These are phyloP conservation scores for Euptelea pleiosperma DNA, from an alignment of 164 flowering plant species.

Conservation along the genomic window DNA sequence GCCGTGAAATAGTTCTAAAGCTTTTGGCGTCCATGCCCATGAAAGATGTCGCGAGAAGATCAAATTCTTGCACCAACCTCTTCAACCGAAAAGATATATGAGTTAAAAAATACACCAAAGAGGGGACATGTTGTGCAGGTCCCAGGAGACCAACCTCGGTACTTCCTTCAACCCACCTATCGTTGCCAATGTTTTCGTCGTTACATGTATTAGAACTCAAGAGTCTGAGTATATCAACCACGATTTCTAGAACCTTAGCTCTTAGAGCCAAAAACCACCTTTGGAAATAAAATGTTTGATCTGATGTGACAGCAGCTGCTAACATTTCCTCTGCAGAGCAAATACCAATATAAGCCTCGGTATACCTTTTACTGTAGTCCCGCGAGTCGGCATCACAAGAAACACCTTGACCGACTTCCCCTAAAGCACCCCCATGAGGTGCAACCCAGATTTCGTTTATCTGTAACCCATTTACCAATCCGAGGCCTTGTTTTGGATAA, in stretches of 20 bases:
- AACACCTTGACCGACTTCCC: slow-evolving; percentile 15
- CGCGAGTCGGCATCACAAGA: slow-evolving; percentile 11
- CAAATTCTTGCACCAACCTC: slow-evolving; percentile 55
- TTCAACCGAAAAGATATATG: slow-evolving; percentile 38
- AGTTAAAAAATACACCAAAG: slow-evolving; percentile 21
- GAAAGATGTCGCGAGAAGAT: slow-evolving; percentile 58
- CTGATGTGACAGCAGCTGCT: slow-evolving; percentile 19
- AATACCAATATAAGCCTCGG: slow-evolving; percentile 24
- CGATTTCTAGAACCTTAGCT: slow-evolving; percentile 36
- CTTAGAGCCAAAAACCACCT: slow-evolving; percentile 71
- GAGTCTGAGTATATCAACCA: slow-evolving; percentile 38
- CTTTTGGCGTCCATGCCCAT: slow-evolving; percentile 54
- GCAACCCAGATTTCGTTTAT: slow-evolving; percentile 9
- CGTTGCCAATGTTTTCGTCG: slow-evolving; percentile 6
- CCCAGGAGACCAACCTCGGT: not conserved
- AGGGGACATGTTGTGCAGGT: slow-evolving; percentile 14
- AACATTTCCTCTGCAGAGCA: slow-evolving; percentile 34
- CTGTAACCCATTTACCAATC: slow-evolving; percentile 19
- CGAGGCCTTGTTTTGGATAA: slow-evolving; percentile 24
- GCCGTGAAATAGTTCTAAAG: slow-evolving; percentile 39
- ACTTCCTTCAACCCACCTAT: slow-evolving; percentile 15
- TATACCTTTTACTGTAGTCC: slow-evolving; percentile 26
- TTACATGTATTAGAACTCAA: slow-evolving; percentile 20
- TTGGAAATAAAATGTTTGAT: slow-evolving; percentile 49
- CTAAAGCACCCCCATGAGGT: slow-evolving; percentile 10